A percentile compares a stretch with the other conserved stretches of the same genome.
Conservation (phyloP, 768 basidiomycete genomes). For the Naganishia vaughanmartiniae region DNA sequence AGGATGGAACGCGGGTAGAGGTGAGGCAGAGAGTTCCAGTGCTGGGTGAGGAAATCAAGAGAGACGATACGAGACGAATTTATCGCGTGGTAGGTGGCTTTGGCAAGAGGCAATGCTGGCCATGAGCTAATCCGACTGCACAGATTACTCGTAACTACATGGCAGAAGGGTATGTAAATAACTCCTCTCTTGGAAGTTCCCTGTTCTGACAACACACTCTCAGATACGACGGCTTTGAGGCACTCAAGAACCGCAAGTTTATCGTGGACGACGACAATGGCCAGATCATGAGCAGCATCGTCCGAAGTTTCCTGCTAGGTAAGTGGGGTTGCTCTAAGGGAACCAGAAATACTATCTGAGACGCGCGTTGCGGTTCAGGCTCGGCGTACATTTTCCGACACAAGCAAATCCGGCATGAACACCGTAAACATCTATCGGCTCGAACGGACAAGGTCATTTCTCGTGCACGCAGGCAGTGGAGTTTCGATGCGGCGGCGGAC, state of each 20-base stretch:
- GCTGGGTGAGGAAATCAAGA: slow-evolving; percentile 58
- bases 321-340: slow-evolving; percentile 25
- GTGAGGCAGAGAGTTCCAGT: slow-evolving; percentile 41
- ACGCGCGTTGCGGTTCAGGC: slow-evolving; percentile 54
- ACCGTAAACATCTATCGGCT: slow-evolving; percentile 41
- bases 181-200: not conserved
- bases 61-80: slow-evolving; percentile 58
- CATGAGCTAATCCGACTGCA: not conserved
- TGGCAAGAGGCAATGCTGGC: not conserved
- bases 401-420: slow-evolving; percentile 57
- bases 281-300: slow-evolving; percentile 70
- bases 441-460: slow-evolving; percentile 42
- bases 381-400: slow-evolving; percentile 68
- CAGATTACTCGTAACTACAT: slow-evolving; percentile 72
- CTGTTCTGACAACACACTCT: slow-evolving; percentile 57
- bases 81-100: slow-evolving; percentile 60
- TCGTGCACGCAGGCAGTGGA: slow-evolving; percentile 5
- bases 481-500: slow-evolving; percentile 39
- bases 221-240: slow-evolving; percentile 70
- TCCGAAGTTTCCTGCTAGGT: slow-evolving; percentile 83
- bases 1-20: slow-evolving; percentile 46
- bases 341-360: slow-evolving; percentile 5
- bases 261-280: slow-evolving; percentile 83
- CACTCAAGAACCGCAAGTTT: slow-evolving; percentile 64
- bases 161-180: slow-evolving; percentile 49